Percentiles rank a stretch among this genome's conserved stretches.
phyloP scores from a whole-genome alignment of 306 rosid species.

The Vachellia pachyceras region DNA sequence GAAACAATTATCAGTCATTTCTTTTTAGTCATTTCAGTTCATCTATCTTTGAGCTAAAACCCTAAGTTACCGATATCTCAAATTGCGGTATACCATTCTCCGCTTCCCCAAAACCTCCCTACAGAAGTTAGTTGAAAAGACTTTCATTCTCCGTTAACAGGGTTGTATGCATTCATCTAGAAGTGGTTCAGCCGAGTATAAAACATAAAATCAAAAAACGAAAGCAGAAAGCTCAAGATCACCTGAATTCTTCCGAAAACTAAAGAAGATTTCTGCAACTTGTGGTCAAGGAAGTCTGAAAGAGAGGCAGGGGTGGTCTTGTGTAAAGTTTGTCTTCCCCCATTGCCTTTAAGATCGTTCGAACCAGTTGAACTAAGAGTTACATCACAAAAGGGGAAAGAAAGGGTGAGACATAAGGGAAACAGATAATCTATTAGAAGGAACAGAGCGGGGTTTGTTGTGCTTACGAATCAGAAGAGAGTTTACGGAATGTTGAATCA shows the following conservation, averaged over 20 bases:
- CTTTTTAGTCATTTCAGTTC: background rate
- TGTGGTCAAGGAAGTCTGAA: slow-evolving; percentile 57
- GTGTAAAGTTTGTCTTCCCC: slow-evolving; percentile 28
- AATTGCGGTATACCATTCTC: background rate
- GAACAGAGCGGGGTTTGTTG: background rate
- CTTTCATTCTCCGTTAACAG: background rate
- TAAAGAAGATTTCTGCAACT: slow-evolving; percentile 47
- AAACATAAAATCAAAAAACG: background rate
- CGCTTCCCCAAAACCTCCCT: background rate
- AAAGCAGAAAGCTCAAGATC: slow-evolving; percentile 16
- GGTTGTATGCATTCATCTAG: background rate
- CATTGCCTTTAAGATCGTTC: slow-evolving; percentile 37
- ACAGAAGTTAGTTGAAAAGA: background rate
- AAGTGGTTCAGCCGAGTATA: background rate
- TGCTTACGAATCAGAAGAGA: slow-evolving; percentile 54
- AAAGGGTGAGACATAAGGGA: background rate
- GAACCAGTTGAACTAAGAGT: slow-evolving; percentile 41
- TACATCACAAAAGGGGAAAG: background rate
- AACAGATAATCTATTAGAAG: background rate
- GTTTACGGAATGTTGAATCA: slow-evolving; percentile 51
- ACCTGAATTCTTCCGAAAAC: slow-evolving; percentile 59
- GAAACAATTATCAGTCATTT: background rate
- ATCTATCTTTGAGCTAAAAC: background rate
- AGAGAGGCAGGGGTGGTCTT: slow-evolving; percentile 44
- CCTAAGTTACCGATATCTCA: background rate